A percentile compares a stretch with the other conserved stretches of the same genome.
phyloP scores from a whole-genome alignment of 2,329 filamentous ascomycete species.

The Sclerotinia trifoliorum region DNA sequence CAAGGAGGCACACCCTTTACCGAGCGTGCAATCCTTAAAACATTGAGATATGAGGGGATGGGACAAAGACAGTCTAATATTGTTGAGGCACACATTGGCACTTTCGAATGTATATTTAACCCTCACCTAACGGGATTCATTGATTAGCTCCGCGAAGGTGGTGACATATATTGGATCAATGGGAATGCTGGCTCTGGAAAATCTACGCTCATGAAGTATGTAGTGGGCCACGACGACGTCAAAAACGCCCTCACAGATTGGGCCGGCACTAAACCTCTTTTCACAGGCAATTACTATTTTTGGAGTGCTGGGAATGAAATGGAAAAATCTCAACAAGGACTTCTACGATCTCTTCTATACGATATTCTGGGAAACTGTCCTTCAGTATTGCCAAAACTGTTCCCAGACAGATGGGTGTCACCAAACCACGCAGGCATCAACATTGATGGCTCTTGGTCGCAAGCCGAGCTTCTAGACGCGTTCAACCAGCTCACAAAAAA shows the following conservation, averaged over 20 bases:
- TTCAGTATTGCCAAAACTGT: constrained; percentile 8
- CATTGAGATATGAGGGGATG: background rate
- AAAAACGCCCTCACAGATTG: constrained; percentile 36
- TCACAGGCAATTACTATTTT: constrained; percentile 46
- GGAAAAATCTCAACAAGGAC: constrained; percentile 25
- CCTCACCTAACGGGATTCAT: constrained; percentile 3
- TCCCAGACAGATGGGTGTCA: constrained; percentile 3
- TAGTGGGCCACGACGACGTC: constrained; percentile 7
- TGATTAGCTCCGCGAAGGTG: constrained; percentile 22
- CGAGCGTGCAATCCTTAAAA: background rate
- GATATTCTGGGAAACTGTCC: constrained; percentile 5
- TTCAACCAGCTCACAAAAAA: background rate
- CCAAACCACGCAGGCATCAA: background rate
- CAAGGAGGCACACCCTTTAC: background rate
- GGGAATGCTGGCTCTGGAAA: constrained; percentile 30
- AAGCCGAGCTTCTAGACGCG: background rate
- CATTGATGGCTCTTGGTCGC: background rate
- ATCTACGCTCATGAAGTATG: constrained; percentile 31
- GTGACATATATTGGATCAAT: constrained; percentile 28
- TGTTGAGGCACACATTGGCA: background rate
- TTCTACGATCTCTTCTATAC: constrained; percentile 24
- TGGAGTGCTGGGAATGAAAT: constrained; percentile 44
- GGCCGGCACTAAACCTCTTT: constrained; percentile 26
- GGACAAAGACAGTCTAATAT: background rate
- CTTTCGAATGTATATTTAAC: background rate